Evolutionary conservation across 768 basidiomycete genomes (phyloP), one percentile per base, ranked within the genome.

Genomic region (Calocera cornea): DNA sequence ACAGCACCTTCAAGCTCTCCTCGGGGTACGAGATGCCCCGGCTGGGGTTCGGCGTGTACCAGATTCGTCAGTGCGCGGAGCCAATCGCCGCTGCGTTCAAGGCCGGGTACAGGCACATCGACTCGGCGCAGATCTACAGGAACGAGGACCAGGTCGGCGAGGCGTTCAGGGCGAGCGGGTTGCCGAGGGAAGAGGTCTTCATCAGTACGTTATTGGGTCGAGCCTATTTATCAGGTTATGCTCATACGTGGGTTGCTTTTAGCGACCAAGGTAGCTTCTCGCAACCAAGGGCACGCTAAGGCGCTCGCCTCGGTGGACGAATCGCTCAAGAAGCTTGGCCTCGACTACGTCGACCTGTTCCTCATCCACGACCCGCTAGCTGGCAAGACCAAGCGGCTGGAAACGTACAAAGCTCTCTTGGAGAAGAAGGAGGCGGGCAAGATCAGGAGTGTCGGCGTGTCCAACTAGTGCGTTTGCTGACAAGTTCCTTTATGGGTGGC

Each of bases 311-410:
- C 83, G 2, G 80, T 91, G 34, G 81, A 89, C 44, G 75, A 78
- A 38, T 89, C 88, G 1, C 81, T 91, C 3, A 75, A 75, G n/a
- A 79, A 75, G 49, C 82, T 89, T 69, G 78, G 81, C 34, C 80
- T 87, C 41, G 84, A 81, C 34, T 86, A 87, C 72, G 77, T 87
- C 38, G 90, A 92, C 75, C 79, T 92, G 29, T 90, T 87, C 76
- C 80, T 93, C 41, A 88, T 92, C 33, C 90, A 93, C 70, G 86
- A 87, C 68, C 86, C 91, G 0, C 75, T 80, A 5, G 82, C 85
- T 19, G 89, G 88, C 3, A 82, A 79, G 22, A 80, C 84, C 68
- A 79, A 78, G 33, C 86, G 91, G 22, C 77, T 92, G n/a, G 83
- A 79, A 24, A 86, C 88, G 0, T 92, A 87, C 78, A 84, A 80